phyloP scores from a whole-genome alignment of 2,329 filamentous ascomycete genomes.

The Pseudogymnoascus sp. region DNA sequence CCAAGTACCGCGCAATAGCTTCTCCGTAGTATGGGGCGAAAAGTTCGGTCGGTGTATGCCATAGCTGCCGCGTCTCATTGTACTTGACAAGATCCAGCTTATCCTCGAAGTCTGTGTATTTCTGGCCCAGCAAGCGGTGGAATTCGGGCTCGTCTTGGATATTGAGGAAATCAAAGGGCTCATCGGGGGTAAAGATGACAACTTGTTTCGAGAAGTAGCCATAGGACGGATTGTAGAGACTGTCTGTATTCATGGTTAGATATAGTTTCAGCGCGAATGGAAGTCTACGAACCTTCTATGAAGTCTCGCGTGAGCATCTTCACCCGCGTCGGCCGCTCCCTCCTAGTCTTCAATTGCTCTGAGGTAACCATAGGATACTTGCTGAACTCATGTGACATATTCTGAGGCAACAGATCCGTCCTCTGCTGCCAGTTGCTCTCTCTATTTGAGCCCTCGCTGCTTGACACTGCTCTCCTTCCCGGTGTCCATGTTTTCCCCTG shows the following conservation, averaged over 20 bases:
- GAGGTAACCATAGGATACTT: slow-evolving; percentile 79
- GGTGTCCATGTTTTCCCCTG: slow-evolving; percentile 25
- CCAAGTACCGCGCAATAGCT: slow-evolving; percentile 89
- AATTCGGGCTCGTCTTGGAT: slow-evolving; percentile 84
- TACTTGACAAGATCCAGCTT: slow-evolving; percentile 62
- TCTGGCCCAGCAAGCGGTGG: slow-evolving; percentile 62
- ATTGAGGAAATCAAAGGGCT: slow-evolving; percentile 78
- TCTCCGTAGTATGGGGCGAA: slow-evolving; percentile 96
- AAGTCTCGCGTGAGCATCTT: slow-evolving; percentile 98
- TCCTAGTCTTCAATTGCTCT: slow-evolving; percentile 63
- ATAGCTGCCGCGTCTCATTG: slow-evolving; percentile 75
- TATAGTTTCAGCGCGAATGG: neutral
- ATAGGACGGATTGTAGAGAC: slow-evolving; percentile 87
- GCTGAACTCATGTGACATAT: slow-evolving; percentile 73
- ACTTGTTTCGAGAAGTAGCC: slow-evolving; percentile 96
- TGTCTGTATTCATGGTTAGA: slow-evolving; percentile 50
- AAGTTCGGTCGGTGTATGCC: slow-evolving; percentile 97
- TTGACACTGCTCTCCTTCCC: slow-evolving; percentile 17
- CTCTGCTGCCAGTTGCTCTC: slow-evolving; percentile 83
- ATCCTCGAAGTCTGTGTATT: slow-evolving; percentile 89
- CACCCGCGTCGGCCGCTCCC: slow-evolving; percentile 72
- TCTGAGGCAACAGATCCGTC: slow-evolving; percentile 62
- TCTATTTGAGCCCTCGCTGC: slow-evolving; percentile 29
- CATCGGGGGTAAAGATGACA: slow-evolving; percentile 88
- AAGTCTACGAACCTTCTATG: slow-evolving; percentile 63